These are phyloP conservation scores for Botryotinia convoluta DNA, from an alignment of 2,329 filamentous ascomycete species.

Conservation along the genomic window DNA sequence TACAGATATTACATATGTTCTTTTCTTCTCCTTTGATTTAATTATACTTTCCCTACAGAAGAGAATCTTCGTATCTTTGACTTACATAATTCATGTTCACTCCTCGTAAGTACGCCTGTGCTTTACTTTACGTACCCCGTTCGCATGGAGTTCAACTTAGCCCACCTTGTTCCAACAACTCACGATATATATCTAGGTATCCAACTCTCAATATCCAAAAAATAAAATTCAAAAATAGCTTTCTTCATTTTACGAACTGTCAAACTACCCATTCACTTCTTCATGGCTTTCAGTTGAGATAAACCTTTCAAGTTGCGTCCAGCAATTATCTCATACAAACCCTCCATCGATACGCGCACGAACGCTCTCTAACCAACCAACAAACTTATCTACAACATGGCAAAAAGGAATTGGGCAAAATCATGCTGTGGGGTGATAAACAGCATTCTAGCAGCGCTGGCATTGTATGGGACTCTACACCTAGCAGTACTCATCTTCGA, in stretches of 20 bases:
- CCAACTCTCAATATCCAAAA: neutral
- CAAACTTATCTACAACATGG: slow-evolving; percentile 26
- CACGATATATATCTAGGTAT: neutral
- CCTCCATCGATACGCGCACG: neutral
- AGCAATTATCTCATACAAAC: neutral
- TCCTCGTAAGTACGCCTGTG: slow-evolving; percentile 23
- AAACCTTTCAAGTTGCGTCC: neutral
- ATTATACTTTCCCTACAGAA: slow-evolving; percentile 24
- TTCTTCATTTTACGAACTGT: slow-evolving; percentile 23
- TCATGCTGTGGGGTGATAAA: slow-evolving; percentile 34
- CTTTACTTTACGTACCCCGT: slow-evolving; percentile 3
- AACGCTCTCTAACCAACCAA: neutral
- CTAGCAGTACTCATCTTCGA: slow-evolving; percentile 32
- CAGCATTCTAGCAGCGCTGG: slow-evolving; percentile 34
- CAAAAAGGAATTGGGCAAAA: slow-evolving; percentile 30
- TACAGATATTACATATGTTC: slow-evolving; percentile 1
- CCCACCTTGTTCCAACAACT: neutral
- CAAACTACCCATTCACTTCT: neutral
- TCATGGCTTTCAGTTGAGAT: slow-evolving; percentile 8
- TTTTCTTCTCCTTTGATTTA: slow-evolving; percentile 19
- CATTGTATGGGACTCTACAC: slow-evolving; percentile 34
- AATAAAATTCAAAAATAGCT: neutral
- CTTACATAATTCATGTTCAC: neutral
- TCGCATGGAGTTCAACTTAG: neutral
- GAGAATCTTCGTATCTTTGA: slow-evolving; percentile 18